phyloP scores from a whole-genome alignment of 2,329 filamentous ascomycete species.

The Apiospora marii region DNA sequence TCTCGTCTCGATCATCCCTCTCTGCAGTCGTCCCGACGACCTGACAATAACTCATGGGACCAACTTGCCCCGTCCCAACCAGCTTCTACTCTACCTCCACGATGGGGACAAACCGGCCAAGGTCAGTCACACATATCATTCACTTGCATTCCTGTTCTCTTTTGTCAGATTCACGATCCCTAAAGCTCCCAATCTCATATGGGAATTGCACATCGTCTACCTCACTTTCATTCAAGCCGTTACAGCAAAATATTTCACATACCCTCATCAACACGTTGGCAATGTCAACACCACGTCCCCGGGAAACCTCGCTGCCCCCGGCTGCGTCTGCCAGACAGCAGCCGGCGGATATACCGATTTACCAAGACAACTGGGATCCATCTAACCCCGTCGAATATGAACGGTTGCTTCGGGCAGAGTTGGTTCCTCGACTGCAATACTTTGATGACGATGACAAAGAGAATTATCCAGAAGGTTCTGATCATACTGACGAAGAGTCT shows the following conservation, averaged over 20 bases:
- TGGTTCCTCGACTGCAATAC: not conserved
- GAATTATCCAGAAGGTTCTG: not conserved
- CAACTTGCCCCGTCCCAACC: not conserved
- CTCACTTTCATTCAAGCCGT: not conserved
- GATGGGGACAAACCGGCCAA: constrained; percentile 9
- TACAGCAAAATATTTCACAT: not conserved
- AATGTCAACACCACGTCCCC: not conserved
- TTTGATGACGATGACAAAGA: not conserved
- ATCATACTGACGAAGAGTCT: not conserved
- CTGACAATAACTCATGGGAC: not conserved
- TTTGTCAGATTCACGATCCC: not conserved
- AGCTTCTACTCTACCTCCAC: not conserved
- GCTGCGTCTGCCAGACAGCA: constrained; percentile 10
- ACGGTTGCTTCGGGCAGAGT: not conserved
- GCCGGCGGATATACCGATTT: constrained; percentile 1
- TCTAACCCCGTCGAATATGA: not conserved
- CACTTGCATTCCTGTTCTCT: not conserved
- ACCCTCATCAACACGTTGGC: not conserved
- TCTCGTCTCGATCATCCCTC: constrained; percentile 7
- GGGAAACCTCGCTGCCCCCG: not conserved
- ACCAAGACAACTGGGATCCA: constrained; percentile 12
- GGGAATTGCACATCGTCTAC: not conserved
- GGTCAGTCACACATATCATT: constrained; percentile 4
- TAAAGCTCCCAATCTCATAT: not conserved
- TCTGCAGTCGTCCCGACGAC: not conserved